Evolutionary conservation across 176 grass and related monocot genomes (phyloP), one percentile per base, ranked within the genome.

Genomic region (Zizania latifolia): DNA sequence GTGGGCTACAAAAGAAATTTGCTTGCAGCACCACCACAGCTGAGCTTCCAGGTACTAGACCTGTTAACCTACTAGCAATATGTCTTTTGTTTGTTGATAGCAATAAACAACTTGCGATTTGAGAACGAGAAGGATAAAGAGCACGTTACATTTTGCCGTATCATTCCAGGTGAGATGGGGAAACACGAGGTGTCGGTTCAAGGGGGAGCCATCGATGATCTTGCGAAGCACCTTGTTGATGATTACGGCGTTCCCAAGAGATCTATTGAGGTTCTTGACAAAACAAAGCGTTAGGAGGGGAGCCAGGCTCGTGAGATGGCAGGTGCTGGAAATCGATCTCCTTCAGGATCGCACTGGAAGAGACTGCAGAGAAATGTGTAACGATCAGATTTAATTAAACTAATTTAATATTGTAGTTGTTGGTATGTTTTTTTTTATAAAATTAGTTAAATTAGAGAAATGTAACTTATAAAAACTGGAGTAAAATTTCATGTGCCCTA

Each of bases 1-100:
- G 86, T 62, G 94, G 94, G 64, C 75, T 98, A 29, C 91, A 98
- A 36, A 98, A 93, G 75, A 98, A 98, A 78, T 98, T 98, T 79
- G 91, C 94, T 33, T 98, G 91, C 87, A 98, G 94, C 80, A 92
- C 94, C 31, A 90, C 94, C 8, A 85, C 88, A 70, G 86, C 83
- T 14, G 94, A 98, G 67, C 86, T 98, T 81, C 91, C 94, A 84
- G 94, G 91, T 92, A 87, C 61, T 40, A 21, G 14, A 44, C 22
- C 27, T 68, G 77, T 16, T 16, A 19, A 8, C 10, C 41, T 46
- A 71, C 66, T 17, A n/a, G n/a, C n/a, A n/a, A n/a, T 29, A 16
- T 27, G 39, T 14, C 37, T 10, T n/a, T 21, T 10, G 19, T 46
- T 41, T 58, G 22, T 53, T 68, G 26, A 27, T 65, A 72, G 10